Conservation (phyloP, 306 rosid species). For the Coriaria nepalensis region DNA sequence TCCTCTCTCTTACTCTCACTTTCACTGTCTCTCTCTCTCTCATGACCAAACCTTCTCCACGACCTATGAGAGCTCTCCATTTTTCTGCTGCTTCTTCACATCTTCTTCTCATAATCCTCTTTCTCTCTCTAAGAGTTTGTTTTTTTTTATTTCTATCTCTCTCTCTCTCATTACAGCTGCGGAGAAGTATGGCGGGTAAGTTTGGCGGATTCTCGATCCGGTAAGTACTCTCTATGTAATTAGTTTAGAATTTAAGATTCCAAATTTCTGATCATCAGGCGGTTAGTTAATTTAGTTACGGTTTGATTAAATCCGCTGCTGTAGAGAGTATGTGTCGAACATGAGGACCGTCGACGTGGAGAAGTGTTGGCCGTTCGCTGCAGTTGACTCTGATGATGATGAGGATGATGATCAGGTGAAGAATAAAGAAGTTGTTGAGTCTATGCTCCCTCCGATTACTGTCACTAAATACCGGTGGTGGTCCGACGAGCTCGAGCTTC, state of each 20-base stretch:
- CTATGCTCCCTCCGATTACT: conserved; percentile 61
- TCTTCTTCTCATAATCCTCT: neutral
- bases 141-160: neutral
- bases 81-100: neutral
- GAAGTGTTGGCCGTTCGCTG: conserved; percentile 66
- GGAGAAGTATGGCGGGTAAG: conserved; percentile 40
- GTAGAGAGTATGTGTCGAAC: conserved; percentile 63
- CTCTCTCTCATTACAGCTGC: neutral
- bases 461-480: conserved; percentile 60
- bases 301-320: conserved; percentile 4
- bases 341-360: conserved; percentile 55
- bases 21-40: conserved; percentile 6
- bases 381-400: conserved; percentile 2
- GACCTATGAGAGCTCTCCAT: neutral
- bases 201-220: conserved; percentile 76
- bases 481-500: conserved; percentile 41
- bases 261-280: neutral
- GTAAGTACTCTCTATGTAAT: conserved; percentile 13
- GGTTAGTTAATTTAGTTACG: neutral
- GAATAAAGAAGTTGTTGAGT: conserved; percentile 16
- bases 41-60: conserved; percentile 2
- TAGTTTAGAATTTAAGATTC: neutral
- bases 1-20: neutral
- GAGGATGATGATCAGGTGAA: conserved; percentile 5
- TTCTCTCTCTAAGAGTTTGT: conserved; percentile 1